Percentiles rank a stretch among this genome's conserved stretches.
These are phyloP conservation scores for Fraxinus excelsior DNA, from an alignment of 257 asterid species.

Conservation along the genomic window DNA sequence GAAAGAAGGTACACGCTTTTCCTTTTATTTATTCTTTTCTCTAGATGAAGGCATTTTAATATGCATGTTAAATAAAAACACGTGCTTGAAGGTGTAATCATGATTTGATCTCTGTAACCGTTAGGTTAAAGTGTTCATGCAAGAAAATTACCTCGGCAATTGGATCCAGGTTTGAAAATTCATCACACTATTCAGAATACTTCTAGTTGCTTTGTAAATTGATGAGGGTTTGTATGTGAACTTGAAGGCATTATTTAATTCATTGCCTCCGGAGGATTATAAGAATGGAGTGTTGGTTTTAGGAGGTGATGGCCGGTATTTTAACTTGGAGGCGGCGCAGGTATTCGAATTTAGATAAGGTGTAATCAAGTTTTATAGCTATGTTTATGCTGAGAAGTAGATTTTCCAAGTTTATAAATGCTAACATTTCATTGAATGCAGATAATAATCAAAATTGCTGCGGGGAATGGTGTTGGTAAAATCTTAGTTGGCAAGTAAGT, in stretches of 20 bases:
- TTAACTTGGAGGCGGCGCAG: constrained; percentile 95
- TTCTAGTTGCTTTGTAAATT: neutral
- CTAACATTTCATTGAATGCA: constrained; percentile 41
- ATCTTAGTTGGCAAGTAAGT: constrained; percentile 91
- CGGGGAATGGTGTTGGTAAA: constrained; percentile 91
- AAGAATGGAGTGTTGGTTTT: constrained; percentile 72
- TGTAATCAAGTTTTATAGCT: neutral
- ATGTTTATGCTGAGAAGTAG: neutral
- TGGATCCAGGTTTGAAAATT: constrained; percentile 89
- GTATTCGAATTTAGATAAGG: constrained; percentile 33
- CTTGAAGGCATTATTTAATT: constrained; percentile 80
- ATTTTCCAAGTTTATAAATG: constrained; percentile 16
- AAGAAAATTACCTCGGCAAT: constrained; percentile 88
- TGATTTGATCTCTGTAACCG: constrained; percentile 24
- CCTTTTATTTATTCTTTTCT: neutral
- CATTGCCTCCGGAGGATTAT: constrained; percentile 87
- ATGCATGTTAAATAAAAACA: constrained; percentile 16
- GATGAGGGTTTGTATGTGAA: constrained; percentile 25
- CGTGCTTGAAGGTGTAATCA: constrained; percentile 5
- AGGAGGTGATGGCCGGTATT: constrained; percentile 97
- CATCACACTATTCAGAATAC: constrained; percentile 14
- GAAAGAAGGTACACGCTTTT: constrained; percentile 69
- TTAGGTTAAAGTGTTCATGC: constrained; percentile 87
- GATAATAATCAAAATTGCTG: constrained; percentile 90
- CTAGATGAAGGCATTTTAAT: constrained; percentile 22